These are phyloP conservation scores for Juglanconis oblonga DNA, from an alignment of 2,329 filamentous ascomycete species.

Conservation along the genomic window DNA sequence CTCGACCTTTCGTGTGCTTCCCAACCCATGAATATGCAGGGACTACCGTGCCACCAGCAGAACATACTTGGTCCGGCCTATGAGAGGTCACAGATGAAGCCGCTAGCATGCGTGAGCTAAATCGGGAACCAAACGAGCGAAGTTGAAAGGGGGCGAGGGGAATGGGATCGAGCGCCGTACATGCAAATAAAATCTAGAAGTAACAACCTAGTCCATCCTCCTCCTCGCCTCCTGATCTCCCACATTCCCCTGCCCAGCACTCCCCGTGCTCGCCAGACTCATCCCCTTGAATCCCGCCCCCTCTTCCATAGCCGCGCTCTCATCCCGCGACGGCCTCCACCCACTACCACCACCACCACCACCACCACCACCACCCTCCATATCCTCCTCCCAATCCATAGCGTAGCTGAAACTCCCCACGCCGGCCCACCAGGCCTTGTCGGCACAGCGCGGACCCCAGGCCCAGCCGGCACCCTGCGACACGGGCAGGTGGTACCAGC, in stretches of 20 bases:
- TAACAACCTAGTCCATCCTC: neutral
- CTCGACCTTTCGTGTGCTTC: too few species aligned
- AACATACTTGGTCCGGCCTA: neutral
- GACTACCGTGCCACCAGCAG: too few species aligned
- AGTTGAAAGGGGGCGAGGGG: neutral
- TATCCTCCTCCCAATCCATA: slow-evolving; percentile 33
- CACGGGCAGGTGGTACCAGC: slow-evolving; percentile 83
- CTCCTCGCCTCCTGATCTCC: slow-evolving; percentile 8
- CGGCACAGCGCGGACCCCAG: slow-evolving; percentile 74
- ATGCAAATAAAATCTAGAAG: neutral
- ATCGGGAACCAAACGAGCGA: too few species aligned
- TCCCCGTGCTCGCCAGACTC: slow-evolving; percentile 6
- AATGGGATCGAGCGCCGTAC: neutral
- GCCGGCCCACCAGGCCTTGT: slow-evolving; percentile 76
- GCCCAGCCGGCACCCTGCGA: slow-evolving; percentile 80
- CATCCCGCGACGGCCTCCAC: slow-evolving; percentile 22
- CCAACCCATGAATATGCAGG: too few species aligned
- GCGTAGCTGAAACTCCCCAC: slow-evolving; percentile 60
- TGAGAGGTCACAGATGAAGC: too few species aligned
- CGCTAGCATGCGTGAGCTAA: too few species aligned
- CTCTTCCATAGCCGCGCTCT: slow-evolving; percentile 26
- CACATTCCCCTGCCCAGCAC: neutral
- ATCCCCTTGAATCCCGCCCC: neutral
- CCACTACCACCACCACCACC: slow-evolving; percentile 20
- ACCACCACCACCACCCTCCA: slow-evolving; percentile 8